Percentiles rank a stretch among this genome's conserved stretches.
phyloP scores from a whole-genome alignment of 768 basidiomycete species.

The Leccinellum rugosiceps region DNA sequence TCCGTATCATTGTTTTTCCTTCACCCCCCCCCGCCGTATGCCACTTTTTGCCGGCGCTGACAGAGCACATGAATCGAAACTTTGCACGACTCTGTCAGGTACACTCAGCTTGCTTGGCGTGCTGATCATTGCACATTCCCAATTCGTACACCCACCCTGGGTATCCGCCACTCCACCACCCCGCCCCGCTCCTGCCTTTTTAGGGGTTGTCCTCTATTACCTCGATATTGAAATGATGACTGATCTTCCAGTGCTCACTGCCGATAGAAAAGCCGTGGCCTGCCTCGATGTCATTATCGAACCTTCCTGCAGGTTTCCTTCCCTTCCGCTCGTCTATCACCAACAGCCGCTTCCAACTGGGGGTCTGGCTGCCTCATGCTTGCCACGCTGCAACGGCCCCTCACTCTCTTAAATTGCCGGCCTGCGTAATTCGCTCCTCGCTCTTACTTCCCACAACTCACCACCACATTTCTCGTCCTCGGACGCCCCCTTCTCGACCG shows the following conservation, averaged over 20 bases:
- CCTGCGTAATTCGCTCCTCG: slow-evolving; percentile 22
- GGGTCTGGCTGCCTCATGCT: slow-evolving; percentile 35
- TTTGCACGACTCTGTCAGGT: neutral
- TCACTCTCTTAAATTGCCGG: slow-evolving; percentile 32
- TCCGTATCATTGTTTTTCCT: slow-evolving; percentile 2
- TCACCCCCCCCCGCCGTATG: neutral
- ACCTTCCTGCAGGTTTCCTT: slow-evolving; percentile 28
- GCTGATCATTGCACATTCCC: slow-evolving; percentile 5
- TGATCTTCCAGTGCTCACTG: slow-evolving; percentile 23
- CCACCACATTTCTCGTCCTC: slow-evolving; percentile 19
- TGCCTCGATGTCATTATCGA: slow-evolving; percentile 25
- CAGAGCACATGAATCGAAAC: neutral
- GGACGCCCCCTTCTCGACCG: slow-evolving; percentile 25
- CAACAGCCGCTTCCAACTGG: slow-evolving; percentile 27
- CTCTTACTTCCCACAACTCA: slow-evolving; percentile 23
- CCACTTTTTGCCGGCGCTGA: neutral
- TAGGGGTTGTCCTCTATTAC: slow-evolving; percentile 18
- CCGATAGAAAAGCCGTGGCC: slow-evolving; percentile 29
- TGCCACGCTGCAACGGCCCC: slow-evolving; percentile 33
- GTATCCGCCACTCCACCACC: slow-evolving; percentile 3
- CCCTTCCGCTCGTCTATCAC: slow-evolving; percentile 32
- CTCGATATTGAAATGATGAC: slow-evolving; percentile 32
- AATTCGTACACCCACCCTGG: neutral
- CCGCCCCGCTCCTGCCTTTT: slow-evolving; percentile 21
- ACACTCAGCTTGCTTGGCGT: slow-evolving; percentile 5